Base-by-base conservation (phyloP, 257 asterid species). In the Solanum chiquidenum region DNA sequence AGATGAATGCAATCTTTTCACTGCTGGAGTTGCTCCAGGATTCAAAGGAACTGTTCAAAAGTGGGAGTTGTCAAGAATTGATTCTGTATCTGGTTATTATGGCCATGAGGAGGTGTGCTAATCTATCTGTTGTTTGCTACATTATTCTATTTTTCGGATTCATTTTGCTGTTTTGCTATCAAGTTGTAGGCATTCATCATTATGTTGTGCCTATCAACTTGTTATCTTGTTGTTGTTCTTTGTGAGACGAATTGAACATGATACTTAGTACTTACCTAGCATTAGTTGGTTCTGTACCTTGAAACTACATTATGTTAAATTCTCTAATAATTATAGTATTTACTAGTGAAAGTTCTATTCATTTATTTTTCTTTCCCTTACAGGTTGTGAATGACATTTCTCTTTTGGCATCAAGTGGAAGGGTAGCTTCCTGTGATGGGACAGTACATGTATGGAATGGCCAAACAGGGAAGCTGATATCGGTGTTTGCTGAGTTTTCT, bases 381-480 rank as follows among this genome's bases (percentile, higher is more conserved):
- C 93, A 97, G 99, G 98, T 94, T 55, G 98, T 97, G 75, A 97
- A 97, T 87, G 99, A 96, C 90, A 93, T 97, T 73, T 90, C 95
- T 87, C 91, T 92, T 83, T 90, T 96, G 90, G 92, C 95, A 31
- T 93, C 98, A 92, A 91, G 96, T 72, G 98, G 98, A 83, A 92
- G 95, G 89, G 97, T 97, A 88, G 99, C 99, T 90, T 97, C 99
- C 79, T 97, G 99, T 93, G 99, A 97, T 90, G 99, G 99, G 88
- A 95, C 98, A 34, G 94, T 97, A 64, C 99, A 97, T 86, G 86
- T 97, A 88, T 97, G 99, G 99, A 94, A 97, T 89, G 97, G 98
- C 86, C 98, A 97, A 90, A 94, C 93, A 1, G 99, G 99, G 87
- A 94, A 93, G 91, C 89, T 91, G 87, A 91, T 93, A 82, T 94